Evolutionary conservation across 164 flowering plant species (phyloP), one percentile per base, ranked within the genome.

Genomic region (Platanus orientalis): DNA sequence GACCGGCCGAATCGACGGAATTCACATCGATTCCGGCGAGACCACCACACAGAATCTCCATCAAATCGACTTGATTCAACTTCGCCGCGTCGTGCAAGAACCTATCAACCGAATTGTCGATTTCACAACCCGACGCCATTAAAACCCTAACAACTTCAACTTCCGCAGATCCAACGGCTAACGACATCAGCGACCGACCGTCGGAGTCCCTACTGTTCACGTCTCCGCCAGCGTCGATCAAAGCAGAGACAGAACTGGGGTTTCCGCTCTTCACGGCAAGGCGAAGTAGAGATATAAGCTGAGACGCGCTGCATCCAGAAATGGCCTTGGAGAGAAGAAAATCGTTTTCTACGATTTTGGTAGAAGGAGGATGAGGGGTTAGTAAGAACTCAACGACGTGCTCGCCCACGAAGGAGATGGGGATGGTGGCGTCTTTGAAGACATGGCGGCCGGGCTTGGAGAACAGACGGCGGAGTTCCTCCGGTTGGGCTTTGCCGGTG

Each of bases 181-280:
- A 7, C 0, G 76, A 63, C 26, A 88, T 27, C 42, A 79, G 12
- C 17, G 95, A 81, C 29, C 54, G 50, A 2, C 71, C 78, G 7
- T 66, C 64, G 0, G 64, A 26, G 5, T 69, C 72, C 60, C 72
- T 63, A 11, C 7, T 17, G 34, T 81, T 76, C 6, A 77, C 83
- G 60, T 83, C 85, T 0, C 69, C 95, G 0, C 91, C 89, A 17
- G 83, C 81, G 11, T 75, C 82, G 30, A 86, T 79, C 73, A 88
- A 48, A 27, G 73, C 64, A 5, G 75, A 44, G 26, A 81, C 76
- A 27, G 72, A 68, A 20, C 60, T 32, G 4, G 68, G 57, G 3
- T 78, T 73, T 17, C 84, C 84, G 5, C 57, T 39, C 19, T n/a
- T 53, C 1, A 76, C 79, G 20, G 85, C 88, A 5, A 60, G 29